These are phyloP conservation scores for Carpinus viminea DNA, from an alignment of 306 rosid species.

Conservation along the genomic window DNA sequence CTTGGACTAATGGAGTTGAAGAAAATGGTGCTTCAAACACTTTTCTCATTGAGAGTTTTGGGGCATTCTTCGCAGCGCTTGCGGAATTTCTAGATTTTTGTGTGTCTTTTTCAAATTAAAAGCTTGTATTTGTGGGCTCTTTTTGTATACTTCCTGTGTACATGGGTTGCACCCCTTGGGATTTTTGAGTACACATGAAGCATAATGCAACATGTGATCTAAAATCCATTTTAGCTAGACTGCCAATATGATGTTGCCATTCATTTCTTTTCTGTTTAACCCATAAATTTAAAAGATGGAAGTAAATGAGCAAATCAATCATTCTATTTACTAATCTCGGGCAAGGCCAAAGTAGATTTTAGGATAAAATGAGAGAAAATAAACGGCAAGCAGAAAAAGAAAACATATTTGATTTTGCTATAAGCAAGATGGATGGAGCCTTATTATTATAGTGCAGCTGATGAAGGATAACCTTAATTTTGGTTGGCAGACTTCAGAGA, in stretches of 20 bases:
- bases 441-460: not conserved
- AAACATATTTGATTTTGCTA: not conserved
- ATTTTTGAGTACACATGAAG: too few relatives aligned
- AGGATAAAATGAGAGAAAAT: not conserved
- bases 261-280: not conserved
- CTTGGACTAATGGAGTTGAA: too few relatives aligned
- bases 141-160: too few relatives aligned
- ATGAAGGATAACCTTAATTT: not conserved
- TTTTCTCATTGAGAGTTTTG: too few relatives aligned
- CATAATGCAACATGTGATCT: not conserved
- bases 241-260: not conserved
- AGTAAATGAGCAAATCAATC: not conserved
- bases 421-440: not conserved
- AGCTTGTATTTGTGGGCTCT: too few relatives aligned
- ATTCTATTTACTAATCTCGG: not conserved
- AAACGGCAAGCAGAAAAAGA: not conserved
- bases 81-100: too few relatives aligned
- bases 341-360: not conserved
- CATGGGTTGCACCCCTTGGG: too few relatives aligned
- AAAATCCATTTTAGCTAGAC: not conserved
- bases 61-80: too few relatives aligned
- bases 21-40: too few relatives aligned
- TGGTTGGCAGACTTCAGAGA: not conserved
- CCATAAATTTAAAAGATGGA: not conserved
- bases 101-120: too few relatives aligned